These are phyloP conservation scores for Thalassiosira mediterranea DNA, from an alignment of 352 stramenopile species.

Conservation along the genomic window DNA sequence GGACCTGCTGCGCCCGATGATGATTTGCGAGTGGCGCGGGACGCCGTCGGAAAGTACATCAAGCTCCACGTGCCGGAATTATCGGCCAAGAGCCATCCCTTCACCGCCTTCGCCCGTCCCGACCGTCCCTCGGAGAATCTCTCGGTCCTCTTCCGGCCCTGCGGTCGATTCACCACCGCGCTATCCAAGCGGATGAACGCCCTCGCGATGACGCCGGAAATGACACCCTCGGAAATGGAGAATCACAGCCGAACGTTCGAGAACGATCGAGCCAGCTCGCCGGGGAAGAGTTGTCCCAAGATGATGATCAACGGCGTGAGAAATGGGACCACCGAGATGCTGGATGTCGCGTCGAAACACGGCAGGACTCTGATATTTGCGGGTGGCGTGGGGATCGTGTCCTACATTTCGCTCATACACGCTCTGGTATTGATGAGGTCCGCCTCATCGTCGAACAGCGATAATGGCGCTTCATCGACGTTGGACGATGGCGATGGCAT, in stretches of 20 bases:
- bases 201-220: constrained; percentile 4
- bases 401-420: constrained; percentile 42
- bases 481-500: not conserved
- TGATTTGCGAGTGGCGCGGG: not conserved
- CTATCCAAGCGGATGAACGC: constrained; percentile 32
- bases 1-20: not conserved
- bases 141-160: constrained; percentile 30
- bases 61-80: constrained; percentile 32
- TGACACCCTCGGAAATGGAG: constrained; percentile 9
- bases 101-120: constrained; percentile 19
- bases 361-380: constrained; percentile 41
- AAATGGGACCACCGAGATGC: not conserved
- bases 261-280: not conserved
- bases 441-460: not conserved
- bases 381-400: constrained; percentile 37
- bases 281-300: constrained; percentile 5
- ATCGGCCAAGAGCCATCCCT: constrained; percentile 38
- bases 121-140: constrained; percentile 2
- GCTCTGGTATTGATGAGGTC: not conserved
- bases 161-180: constrained; percentile 25
- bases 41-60: constrained; percentile 33
- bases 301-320: constrained; percentile 39
- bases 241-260: not conserved
- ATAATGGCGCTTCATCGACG: too few relatives aligned
- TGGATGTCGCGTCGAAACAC: constrained; percentile 13